Percentiles rank a stretch among this genome's conserved stretches.
phyloP scores from a whole-genome alignment of 345 rosid genomes.

The Salix udensis region DNA sequence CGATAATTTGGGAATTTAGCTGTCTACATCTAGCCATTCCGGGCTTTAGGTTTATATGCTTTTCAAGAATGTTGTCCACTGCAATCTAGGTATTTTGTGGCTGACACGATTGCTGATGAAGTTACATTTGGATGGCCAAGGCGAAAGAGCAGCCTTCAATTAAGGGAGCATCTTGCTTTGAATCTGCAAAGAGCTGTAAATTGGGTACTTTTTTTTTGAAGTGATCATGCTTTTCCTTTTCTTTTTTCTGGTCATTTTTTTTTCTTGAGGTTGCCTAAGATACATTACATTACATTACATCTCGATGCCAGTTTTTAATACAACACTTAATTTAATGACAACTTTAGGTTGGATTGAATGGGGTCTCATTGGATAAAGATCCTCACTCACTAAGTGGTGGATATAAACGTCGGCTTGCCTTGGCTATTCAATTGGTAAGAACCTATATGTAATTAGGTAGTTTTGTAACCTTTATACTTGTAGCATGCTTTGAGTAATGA shows the following conservation, averaged over 20 bases:
- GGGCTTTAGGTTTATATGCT: not conserved
- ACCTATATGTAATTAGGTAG: not conserved
- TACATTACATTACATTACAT: conserved; percentile 3
- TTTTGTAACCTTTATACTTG: not conserved
- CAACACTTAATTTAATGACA: conserved; percentile 9
- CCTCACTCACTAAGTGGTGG: conserved; percentile 92
- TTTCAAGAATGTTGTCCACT: conserved; percentile 12
- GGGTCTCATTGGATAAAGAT: conserved; percentile 74
- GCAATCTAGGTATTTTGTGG: conserved; percentile 65
- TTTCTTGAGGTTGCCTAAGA: not conserved
- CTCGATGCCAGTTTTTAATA: not conserved
- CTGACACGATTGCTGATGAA: conserved; percentile 83
- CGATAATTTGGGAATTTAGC: not conserved
- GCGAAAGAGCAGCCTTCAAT: conserved; percentile 55
- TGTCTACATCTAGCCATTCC: not conserved
- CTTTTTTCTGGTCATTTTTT: not conserved
- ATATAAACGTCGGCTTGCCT: conserved; percentile 86
- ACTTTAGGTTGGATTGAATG: conserved; percentile 77
- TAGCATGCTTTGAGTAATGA: conserved; percentile 5
- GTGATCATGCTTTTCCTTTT: conserved; percentile 1
- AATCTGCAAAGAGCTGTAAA: conserved; percentile 81
- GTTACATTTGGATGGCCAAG: conserved; percentile 94
- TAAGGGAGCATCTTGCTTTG: conserved; percentile 58
- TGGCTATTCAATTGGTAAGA: conserved; percentile 84
- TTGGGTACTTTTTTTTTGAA: conserved; percentile 48